Evolutionary conservation across 2,329 filamentous ascomycete species (phyloP).

Genomic region (Diaporthe citriasiana): DNA sequence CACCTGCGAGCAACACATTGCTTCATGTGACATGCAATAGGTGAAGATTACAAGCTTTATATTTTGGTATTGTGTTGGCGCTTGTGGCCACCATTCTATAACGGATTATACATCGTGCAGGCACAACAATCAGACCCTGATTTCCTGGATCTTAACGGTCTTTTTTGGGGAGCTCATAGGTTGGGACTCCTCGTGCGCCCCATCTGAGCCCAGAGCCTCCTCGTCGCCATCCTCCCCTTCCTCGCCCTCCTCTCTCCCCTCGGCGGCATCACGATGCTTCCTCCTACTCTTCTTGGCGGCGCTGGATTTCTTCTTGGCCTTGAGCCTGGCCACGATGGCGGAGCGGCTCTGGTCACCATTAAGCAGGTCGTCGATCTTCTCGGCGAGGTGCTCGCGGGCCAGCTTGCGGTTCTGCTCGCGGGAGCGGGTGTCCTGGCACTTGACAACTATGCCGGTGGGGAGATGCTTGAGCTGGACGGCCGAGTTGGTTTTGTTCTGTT

Average conservation of each 20-base stretch:
- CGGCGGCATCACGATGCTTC: constrained; percentile 78
- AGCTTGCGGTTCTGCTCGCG: constrained; percentile 89
- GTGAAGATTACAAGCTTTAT: not conserved
- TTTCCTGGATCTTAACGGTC: constrained; percentile 17
- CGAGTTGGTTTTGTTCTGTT: constrained; percentile 93
- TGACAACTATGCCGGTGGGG: constrained; percentile 92
- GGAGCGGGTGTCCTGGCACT: constrained; percentile 92
- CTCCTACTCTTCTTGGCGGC: constrained; percentile 84
- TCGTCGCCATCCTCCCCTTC: constrained; percentile 46
- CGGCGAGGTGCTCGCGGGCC: constrained; percentile 82
- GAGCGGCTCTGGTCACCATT: constrained; percentile 79
- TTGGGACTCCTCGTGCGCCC: constrained; percentile 15
- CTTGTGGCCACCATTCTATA: not conserved
- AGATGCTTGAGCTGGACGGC: constrained; percentile 93
- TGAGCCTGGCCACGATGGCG: constrained; percentile 73
- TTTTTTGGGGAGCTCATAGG: not conserved
- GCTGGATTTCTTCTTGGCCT: constrained; percentile 80
- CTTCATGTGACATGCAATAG: not conserved
- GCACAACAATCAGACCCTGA: constrained; percentile 2
- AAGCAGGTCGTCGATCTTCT: constrained; percentile 78
- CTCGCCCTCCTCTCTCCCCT: constrained; percentile 55
- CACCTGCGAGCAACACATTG: constrained; percentile 13
- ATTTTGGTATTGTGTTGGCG: not conserved
- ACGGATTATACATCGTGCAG: no score
- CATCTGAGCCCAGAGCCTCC: constrained; percentile 36